These are phyloP conservation scores for Claviceps pazoutovae DNA, from an alignment of 2,329 filamentous ascomycete genomes.

Conservation along the genomic window DNA sequence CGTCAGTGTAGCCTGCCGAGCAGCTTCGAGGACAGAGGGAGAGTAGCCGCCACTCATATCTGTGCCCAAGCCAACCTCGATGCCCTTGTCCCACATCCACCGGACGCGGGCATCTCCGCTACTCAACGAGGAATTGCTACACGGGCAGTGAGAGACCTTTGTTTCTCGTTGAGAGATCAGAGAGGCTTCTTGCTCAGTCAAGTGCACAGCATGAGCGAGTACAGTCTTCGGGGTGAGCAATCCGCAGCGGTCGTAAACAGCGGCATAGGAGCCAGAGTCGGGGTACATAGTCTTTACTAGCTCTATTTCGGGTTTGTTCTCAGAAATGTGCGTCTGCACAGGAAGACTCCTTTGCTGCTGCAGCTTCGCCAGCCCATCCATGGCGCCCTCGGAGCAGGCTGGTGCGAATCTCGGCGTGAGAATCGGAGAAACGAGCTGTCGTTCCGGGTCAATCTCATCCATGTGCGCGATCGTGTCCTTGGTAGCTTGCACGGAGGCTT, in stretches of 20 bases:
- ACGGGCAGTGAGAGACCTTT: conserved; percentile 75
- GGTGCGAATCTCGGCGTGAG: conserved; percentile 62
- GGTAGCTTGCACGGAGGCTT: conserved; percentile 42
- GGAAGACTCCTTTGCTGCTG: conserved; percentile 49
- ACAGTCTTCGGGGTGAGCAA: conserved; percentile 63
- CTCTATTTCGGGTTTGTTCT: conserved; percentile 61
- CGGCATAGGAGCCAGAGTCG: conserved; percentile 47
- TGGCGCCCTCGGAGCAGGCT: conserved; percentile 43
- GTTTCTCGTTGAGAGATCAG: conserved; percentile 47
- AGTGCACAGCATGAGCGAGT: conserved; percentile 72
- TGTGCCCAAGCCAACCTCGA: conserved; percentile 76
- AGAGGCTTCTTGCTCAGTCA: conserved; percentile 50
- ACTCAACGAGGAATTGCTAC: conserved; percentile 70
- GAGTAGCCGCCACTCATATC: conserved; percentile 85
- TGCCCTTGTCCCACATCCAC: conserved; percentile 55
- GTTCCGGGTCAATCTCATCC: conserved; percentile 46
- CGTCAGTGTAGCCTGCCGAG: conserved; percentile 65
- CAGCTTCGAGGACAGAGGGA: conserved; percentile 68
- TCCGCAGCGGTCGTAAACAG: conserved; percentile 62
- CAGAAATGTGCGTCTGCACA: conserved; percentile 80
- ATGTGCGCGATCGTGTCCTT: conserved; percentile 52
- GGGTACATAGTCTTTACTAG: conserved; percentile 63
- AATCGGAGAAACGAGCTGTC: conserved; percentile 58
- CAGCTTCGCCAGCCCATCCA: conserved; percentile 50
- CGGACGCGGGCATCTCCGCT: conserved; percentile 67